A percentile compares a stretch with the other conserved stretches of the same genome.
Evolutionary conservation across 352 stramenopile genomes (phyloP).

Genomic region (Globisporangium canariense): DNA sequence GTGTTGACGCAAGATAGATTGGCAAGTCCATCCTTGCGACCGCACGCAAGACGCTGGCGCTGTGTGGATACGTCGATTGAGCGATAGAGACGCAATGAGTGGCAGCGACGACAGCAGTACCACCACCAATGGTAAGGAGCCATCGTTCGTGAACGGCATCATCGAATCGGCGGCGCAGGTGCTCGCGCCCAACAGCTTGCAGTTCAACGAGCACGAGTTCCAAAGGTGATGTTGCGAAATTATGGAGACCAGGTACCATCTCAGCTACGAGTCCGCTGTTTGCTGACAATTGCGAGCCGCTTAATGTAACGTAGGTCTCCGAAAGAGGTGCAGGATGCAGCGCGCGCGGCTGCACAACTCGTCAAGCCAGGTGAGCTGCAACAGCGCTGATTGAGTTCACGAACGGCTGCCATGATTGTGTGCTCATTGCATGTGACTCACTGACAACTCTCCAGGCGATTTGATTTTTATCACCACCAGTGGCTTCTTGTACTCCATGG

Average conservation of each 20-base stretch:
- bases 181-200: conserved; percentile 65
- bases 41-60: neutral
- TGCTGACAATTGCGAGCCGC: neutral
- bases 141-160: conserved; percentile 29
- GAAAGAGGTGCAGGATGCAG: conserved; percentile 52
- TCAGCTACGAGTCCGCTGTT: neutral
- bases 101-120: neutral
- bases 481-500: conserved; percentile 65
- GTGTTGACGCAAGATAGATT: neutral
- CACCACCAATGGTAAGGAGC: neutral
- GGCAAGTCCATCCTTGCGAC: neutral
- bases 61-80: neutral
- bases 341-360: conserved; percentile 52
- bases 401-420: neutral
- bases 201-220: conserved; percentile 76
- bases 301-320: conserved; percentile 32
- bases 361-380: conserved; percentile 46
- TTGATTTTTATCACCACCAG: conserved; percentile 80
- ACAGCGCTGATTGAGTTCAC: neutral
- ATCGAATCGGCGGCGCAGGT: conserved; percentile 44
- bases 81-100: neutral
- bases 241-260: too few relatives aligned
- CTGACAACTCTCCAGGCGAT: conserved; percentile 39
- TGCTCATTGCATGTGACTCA: neutral
- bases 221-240: conserved; percentile 31